phyloP scores from a whole-genome alignment of 2,329 filamentous ascomycete species.

The Trichoderma sp. region DNA sequence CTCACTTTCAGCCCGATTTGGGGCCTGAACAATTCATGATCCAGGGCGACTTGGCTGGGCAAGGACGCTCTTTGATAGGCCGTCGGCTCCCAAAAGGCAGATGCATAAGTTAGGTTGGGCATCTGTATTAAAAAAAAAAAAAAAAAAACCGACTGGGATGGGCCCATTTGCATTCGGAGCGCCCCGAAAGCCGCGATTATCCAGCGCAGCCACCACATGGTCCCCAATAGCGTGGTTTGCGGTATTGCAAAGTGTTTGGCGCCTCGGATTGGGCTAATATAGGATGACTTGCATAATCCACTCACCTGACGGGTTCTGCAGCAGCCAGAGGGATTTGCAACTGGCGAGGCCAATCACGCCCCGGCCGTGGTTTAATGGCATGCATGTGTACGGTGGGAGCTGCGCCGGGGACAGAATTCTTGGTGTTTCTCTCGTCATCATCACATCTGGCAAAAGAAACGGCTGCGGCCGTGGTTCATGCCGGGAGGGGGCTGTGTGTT shows the following conservation, averaged over 20 bases:
- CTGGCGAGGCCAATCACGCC: neutral
- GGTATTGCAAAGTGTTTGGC: neutral
- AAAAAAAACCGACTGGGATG: neutral
- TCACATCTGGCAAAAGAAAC: neutral
- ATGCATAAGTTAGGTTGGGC: slow-evolving; percentile 7
- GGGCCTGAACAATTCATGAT: neutral
- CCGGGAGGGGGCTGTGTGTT: slow-evolving; percentile 6
- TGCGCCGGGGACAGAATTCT: neutral
- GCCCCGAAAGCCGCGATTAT: slow-evolving; percentile 14
- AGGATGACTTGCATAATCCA: slow-evolving; percentile 10
- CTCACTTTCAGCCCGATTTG: neutral
- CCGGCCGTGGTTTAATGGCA: neutral
- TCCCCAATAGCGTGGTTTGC: neutral
- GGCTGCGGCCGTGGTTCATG: slow-evolving; percentile 1
- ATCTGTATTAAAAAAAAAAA: neutral
- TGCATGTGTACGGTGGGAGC: neutral
- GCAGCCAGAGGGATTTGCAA: neutral
- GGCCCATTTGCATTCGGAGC: slow-evolving; percentile 1
- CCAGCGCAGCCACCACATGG: slow-evolving; percentile 6
- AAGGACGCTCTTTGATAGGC: neutral
- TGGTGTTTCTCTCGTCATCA: neutral
- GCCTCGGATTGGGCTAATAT: neutral
- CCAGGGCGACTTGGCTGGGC: neutral
- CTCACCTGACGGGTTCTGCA: slow-evolving; percentile 6
- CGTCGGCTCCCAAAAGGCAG: neutral